Conservation (phyloP, 768 basidiomycete genomes). For the Phallus indusiatus region DNA sequence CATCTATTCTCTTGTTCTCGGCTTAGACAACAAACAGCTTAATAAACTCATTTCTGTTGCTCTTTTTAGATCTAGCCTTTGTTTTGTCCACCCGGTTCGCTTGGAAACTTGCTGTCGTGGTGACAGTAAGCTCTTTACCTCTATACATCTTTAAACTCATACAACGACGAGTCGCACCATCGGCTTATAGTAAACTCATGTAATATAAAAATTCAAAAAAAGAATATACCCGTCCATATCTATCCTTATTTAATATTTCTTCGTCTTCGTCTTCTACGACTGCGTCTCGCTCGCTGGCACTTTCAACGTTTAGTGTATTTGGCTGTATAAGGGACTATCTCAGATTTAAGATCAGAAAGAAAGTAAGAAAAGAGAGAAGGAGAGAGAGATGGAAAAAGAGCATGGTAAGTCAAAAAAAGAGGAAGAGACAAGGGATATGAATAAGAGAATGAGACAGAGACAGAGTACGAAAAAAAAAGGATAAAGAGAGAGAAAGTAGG, state of each 20-base stretch:
- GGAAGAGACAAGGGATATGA: slow-evolving; percentile 1
- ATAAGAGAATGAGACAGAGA: not conserved
- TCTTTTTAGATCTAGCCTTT: slow-evolving; percentile 83
- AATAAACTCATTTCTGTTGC: not conserved
- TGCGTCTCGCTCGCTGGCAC: too few relatives aligned
- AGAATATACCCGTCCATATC: too few relatives aligned
- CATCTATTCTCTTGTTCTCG: slow-evolving; percentile 7
- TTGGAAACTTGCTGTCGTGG: slow-evolving; percentile 94
- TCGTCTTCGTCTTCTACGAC: not conserved
- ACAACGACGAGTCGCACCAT: slow-evolving; percentile 79
- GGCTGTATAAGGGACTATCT: not conserved
- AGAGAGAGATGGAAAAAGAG: slow-evolving; percentile 1
- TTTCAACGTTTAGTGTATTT: slow-evolving; percentile 1
- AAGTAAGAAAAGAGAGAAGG: not conserved
- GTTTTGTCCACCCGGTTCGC: slow-evolving; percentile 81
- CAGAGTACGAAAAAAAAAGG: not conserved
- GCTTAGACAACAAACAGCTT: not conserved
- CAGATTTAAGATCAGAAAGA: not conserved
- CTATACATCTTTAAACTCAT: slow-evolving; percentile 86
- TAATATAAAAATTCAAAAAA: slow-evolving; percentile 27
- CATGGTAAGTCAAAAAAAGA: slow-evolving; percentile 8
- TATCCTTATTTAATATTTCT: too few relatives aligned
- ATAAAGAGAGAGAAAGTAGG: not conserved
- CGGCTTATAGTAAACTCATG: slow-evolving; percentile 85
- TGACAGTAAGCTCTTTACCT: slow-evolving; percentile 88